Base-by-base conservation (phyloP, 306 rosid genomes). In the Corylus heterophylla region DNA sequence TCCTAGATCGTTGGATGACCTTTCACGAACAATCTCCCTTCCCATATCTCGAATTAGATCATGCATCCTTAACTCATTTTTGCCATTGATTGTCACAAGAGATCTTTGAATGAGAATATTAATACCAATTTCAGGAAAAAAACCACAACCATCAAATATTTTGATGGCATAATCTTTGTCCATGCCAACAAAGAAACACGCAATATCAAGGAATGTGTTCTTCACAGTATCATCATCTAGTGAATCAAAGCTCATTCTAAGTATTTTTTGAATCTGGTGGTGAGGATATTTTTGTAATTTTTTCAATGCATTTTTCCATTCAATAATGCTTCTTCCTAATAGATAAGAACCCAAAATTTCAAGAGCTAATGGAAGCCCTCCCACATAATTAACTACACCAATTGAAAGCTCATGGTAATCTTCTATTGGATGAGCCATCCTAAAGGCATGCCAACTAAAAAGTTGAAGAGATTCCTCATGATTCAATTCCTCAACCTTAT, bases 301-400 rank as follows among this genome's bases (percentile, higher is more conserved):
- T 10, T 73, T 73, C 35, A 81, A 8, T 22, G 76, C 56, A 25
- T 64, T 76, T 74, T 1, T 7, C 88, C 89, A 88, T 13, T 84
- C 85, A 7, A 2, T 0, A 51, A 4, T 17, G 4, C 39, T 61
- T 54, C 92, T 82, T 3, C 69, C 58, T 4, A 0, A 42, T 12
- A 88, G 68, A 42, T 68, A 74, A 9, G 86, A 88, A 0, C 91
- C 91, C 73, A 80, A 68, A 2, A 81, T 83, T 78, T 83, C 75
- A 69, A 88, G 86, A 14, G 87, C 91, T 1, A 88, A 13, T 4
- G 89, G 91, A 1, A 88, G 8, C 7, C 89, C 87, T 18, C 80
- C 78, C 35, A 76, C 83, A n/a, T 83, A 88, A 37, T 54, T 1
- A 27, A 74, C 54, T 1, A 81, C 78, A 0, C 8, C 2, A 56